A percentile compares a stretch with the other conserved stretches of the same genome.
phyloP scores from a whole-genome alignment of 805 yeast species.

The Ogataea corticis region DNA sequence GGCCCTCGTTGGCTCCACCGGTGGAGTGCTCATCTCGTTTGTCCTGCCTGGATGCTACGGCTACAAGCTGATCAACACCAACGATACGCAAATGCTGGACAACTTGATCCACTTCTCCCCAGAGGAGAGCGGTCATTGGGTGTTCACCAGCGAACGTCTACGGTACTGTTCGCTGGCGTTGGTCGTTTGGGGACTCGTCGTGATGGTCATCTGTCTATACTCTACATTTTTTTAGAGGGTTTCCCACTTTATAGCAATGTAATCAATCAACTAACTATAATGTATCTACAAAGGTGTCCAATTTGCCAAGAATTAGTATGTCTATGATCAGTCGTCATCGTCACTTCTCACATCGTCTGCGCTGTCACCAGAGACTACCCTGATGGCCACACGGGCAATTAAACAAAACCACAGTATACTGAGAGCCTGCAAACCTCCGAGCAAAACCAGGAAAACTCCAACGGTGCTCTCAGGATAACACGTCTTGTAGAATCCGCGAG shows the following conservation, averaged over 20 bases:
- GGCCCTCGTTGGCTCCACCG: constrained; percentile 80
- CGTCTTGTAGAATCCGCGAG: constrained; percentile 28
- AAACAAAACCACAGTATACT: constrained; percentile 73
- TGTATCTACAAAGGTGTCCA: constrained; percentile 4
- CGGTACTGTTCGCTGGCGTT: constrained; percentile 37
- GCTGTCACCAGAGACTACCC: constrained; percentile 66
- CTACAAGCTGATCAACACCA: constrained; percentile 48
- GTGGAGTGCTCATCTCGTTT: constrained; percentile 77
- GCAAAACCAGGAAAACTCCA: constrained; percentile 50
- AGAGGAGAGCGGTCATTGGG: constrained; percentile 21
- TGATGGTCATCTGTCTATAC: constrained; percentile 55
- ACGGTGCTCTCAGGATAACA: constrained; percentile 53
- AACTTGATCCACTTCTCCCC: constrained; percentile 24
- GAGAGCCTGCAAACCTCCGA: constrained; percentile 66
- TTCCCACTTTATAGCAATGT: not conserved
- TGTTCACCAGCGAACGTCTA: constrained; percentile 22
- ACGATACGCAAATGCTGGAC: constrained; percentile 17
- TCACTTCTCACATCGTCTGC: constrained; percentile 91
- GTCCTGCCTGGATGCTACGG: constrained; percentile 80
- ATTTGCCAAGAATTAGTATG: not conserved
- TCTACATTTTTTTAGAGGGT: constrained; percentile 41
- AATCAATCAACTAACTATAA: constrained; percentile 3
- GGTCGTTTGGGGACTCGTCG: constrained; percentile 52
- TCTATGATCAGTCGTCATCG: constrained; percentile 52
- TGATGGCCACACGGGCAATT: constrained; percentile 67